Evolutionary conservation across 1,284 basidiomycete species (phyloP).

Genomic region (Ganoderma leucocontextum): DNA sequence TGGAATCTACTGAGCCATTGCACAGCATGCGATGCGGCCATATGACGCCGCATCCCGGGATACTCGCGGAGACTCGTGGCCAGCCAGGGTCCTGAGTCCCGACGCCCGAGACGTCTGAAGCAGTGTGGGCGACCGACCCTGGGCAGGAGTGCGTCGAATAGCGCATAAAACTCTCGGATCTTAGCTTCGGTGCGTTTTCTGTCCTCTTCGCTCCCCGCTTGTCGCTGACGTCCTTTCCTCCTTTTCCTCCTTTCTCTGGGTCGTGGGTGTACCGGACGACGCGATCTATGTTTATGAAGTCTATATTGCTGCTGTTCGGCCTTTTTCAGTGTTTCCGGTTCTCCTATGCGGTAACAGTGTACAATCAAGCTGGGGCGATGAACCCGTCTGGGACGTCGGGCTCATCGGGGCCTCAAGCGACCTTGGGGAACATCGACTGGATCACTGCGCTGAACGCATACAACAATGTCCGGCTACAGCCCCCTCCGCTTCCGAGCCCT

Average conservation of each 20-base stretch:
- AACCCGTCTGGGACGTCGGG: conserved; percentile 14
- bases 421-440: conserved; percentile 5
- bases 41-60: background rate
- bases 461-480: conserved; percentile 28
- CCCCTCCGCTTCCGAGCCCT: conserved; percentile 33
- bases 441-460: conserved; percentile 5
- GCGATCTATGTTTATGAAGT: background rate
- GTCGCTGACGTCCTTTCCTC: background rate
- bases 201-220: background rate
- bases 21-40: background rate
- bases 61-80: background rate
- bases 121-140: background rate
- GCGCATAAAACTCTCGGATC: background rate
- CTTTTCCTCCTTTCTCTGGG: background rate
- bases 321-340: background rate
- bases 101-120: background rate
- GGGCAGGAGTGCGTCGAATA: background rate
- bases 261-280: background rate
- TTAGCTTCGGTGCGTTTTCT: background rate
- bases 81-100: background rate
- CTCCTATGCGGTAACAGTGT: conserved; percentile 25
- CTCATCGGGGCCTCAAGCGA: conserved; percentile 13
- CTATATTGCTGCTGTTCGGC: background rate
- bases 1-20: background rate
- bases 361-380: conserved; percentile 26